Base-by-base conservation (phyloP, 129 eudicot genomes). In the Calendula officinalis region DNA sequence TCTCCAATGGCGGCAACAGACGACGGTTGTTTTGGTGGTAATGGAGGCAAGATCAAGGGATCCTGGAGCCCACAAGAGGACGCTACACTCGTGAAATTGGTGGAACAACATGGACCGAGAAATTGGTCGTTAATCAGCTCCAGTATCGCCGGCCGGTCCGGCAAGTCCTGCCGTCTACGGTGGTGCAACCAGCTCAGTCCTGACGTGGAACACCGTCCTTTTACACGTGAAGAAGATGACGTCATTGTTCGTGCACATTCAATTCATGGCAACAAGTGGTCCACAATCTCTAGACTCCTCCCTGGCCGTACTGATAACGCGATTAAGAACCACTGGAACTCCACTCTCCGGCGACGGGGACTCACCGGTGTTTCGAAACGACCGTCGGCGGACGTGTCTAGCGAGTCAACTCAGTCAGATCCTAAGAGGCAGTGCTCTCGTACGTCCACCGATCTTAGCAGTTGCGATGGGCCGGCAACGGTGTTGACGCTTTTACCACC, bases 131-230 rank as follows among this genome's bases (percentile, higher is more conserved):
- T 75, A 4, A 82, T 88, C 30, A 74, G 86, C 62, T 52, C 77
- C 1, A 67, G 75, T 3, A 84, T 88, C 6, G 80, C 89, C 3
- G 96, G 92, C 1, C 78, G 96, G 0, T 82, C 96, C 4, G 96
- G 96, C 3, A 88, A 88, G 72, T 84, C 87, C 2, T 88, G 96
- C 59, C 76, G 95, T 3, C 56, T 87, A 3, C 76, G 95, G 62
- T 87, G 90, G 95, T 81, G 85, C 65, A 87, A 88, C 60, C 96
- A 88, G 81, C 88, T 84, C 9, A 82, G 96, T 55, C 96, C 96
- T 0, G 60, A 53, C 33, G 96, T 88, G 7, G 81, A 84, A 68
- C 83, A n/a, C n/a, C n/a, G n/a, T n/a, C n/a, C n/a, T n/a, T n/a
- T n/a, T n/a, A n/a, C n/a, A 27, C 84, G 78, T 1, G 75, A 74